These are phyloP conservation scores for Cercospora sp. DNA, from an alignment of 2,329 filamentous ascomycete species.

Conservation along the genomic window DNA sequence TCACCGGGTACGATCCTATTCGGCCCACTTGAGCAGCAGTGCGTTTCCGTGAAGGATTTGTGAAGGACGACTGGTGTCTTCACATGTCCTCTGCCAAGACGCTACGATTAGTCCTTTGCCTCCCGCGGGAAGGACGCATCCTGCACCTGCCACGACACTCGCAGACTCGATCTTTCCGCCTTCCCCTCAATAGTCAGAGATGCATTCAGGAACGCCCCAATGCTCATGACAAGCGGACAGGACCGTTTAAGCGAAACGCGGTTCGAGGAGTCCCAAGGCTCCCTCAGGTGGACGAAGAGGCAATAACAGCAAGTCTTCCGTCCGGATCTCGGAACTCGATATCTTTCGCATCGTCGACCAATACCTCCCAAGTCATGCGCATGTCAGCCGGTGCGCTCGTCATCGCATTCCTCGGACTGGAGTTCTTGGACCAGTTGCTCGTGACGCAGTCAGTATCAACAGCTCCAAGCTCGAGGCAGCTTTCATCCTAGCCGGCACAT, in stretches of 20 bases:
- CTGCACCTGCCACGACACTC: not conserved
- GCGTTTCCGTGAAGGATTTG: no score
- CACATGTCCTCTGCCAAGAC: not conserved
- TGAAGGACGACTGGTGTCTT: not conserved
- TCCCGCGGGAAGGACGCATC: not conserved
- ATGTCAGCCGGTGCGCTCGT: conserved; percentile 10
- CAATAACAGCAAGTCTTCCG: not conserved
- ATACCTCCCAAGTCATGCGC: not conserved
- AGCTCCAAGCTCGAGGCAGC: not conserved
- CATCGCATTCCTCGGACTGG: conserved; percentile 9
- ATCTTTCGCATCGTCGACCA: not conserved
- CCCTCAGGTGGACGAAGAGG: not conserved
- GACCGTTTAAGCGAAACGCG: not conserved
- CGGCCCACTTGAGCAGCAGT: no score
- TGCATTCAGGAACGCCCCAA: not conserved
- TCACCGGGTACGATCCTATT: no score
- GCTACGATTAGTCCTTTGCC: not conserved
- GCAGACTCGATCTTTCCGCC: not conserved
- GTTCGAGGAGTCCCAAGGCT: not conserved
- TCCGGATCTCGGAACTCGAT: not conserved
- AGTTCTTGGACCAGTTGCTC: conserved; percentile 7
- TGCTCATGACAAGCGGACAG: not conserved
- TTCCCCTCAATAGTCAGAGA: not conserved
- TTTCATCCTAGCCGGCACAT: not conserved
- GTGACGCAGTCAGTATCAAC: not conserved